Conservation (phyloP, 1,284 basidiomycete genomes). For the Phlebopus sp. region DNA sequence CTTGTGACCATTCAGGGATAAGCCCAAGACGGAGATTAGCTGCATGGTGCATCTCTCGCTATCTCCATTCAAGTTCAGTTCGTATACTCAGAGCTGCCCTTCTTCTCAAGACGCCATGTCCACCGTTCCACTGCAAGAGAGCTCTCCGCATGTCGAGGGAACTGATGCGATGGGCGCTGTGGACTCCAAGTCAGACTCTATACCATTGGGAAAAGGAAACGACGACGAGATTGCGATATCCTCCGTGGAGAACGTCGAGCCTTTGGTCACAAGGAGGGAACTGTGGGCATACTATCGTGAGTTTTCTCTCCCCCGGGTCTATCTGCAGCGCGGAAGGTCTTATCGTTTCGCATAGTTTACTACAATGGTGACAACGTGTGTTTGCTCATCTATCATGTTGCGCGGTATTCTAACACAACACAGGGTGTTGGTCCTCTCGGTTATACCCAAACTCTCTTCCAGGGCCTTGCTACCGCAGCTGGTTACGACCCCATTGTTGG, state of each 20-base stretch:
- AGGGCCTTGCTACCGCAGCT: conserved; percentile 63
- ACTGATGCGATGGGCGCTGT: conserved; percentile 6
- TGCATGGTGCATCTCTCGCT: background rate
- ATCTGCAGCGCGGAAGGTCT: background rate
- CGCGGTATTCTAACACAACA: background rate
- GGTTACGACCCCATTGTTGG: conserved; percentile 67
- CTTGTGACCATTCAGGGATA: conserved; percentile 1
- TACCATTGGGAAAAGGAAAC: background rate
- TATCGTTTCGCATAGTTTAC: conserved; percentile 46
- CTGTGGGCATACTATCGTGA: conserved; percentile 73
- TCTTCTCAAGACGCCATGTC: conserved; percentile 2
- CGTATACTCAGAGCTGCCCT: background rate
- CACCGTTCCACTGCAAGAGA: conserved; percentile 1
- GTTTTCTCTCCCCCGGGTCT: conserved; percentile 18
- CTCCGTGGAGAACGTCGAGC: conserved; percentile 44
- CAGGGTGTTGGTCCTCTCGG: conserved; percentile 62
- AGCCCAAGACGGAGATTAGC: conserved; percentile 1
- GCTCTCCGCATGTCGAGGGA: background rate
- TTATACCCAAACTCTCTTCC: conserved; percentile 72
- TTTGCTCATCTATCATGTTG: background rate
- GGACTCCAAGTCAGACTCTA: conserved; percentile 4
- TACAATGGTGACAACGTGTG: conserved; percentile 70
- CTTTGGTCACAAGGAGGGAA: conserved; percentile 57
- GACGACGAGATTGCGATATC: conserved; percentile 30
- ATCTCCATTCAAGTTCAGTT: background rate